A percentile compares a stretch with the other conserved stretches of the same genome.
These are phyloP conservation scores for Erodium chrysanthum DNA, from an alignment of 441 rosid genomes.

Conservation along the genomic window DNA sequence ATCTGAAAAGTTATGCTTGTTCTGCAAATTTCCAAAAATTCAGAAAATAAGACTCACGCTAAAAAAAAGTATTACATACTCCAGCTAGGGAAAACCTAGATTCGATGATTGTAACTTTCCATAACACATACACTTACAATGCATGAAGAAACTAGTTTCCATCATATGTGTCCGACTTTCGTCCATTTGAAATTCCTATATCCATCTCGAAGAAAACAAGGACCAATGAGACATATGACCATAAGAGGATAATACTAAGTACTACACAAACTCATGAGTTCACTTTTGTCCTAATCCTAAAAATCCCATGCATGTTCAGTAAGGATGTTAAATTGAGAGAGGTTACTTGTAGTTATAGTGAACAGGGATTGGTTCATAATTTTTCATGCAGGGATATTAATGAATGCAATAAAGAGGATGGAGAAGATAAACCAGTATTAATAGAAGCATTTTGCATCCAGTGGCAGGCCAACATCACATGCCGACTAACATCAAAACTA, in stretches of 20 bases:
- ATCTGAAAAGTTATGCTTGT: background rate
- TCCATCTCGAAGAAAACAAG: background rate
- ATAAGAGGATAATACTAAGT: background rate
- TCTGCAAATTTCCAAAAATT: background rate
- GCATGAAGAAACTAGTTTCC: too few relatives aligned
- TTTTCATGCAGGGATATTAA: background rate
- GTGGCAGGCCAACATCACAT: too few relatives aligned
- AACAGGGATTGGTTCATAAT: background rate
- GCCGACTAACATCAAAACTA: too few relatives aligned
- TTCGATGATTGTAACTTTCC: too few relatives aligned
- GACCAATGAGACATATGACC: background rate
- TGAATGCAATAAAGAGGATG: background rate
- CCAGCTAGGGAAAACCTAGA: too few relatives aligned
- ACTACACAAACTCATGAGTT: too few relatives aligned
- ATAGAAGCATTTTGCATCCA: too few relatives aligned
- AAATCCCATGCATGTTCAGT: background rate
- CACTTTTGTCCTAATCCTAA: background rate
- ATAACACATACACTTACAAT: too few relatives aligned
- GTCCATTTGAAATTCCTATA: background rate
- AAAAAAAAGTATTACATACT: too few relatives aligned
- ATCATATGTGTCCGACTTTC: too few relatives aligned
- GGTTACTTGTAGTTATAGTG: background rate
- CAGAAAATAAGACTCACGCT: too few relatives aligned
- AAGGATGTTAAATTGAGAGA: background rate
- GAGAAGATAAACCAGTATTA: too few relatives aligned